phyloP scores from a whole-genome alignment of 2,329 filamentous ascomycete genomes.

The Aureobasidium sp. region DNA sequence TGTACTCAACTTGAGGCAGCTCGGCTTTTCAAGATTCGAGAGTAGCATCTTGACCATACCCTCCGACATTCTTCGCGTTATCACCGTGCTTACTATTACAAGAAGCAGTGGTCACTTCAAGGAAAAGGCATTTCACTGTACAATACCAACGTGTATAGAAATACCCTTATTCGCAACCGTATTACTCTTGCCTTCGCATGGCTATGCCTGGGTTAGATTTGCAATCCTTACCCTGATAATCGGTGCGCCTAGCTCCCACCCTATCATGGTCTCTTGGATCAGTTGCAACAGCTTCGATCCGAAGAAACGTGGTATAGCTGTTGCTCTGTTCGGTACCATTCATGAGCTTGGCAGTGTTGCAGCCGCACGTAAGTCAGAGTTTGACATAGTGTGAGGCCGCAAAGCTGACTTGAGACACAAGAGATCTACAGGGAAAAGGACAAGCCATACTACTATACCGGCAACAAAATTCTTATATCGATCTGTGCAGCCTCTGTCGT shows the following conservation, averaged over 20 bases:
- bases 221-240: not conserved
- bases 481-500: constrained; percentile 45
- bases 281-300: constrained; percentile 46
- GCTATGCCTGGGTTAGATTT: constrained; percentile 47
- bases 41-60: constrained; percentile 18
- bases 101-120: constrained; percentile 51
- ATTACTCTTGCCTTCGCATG: constrained; percentile 43
- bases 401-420: not conserved
- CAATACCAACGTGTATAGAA: constrained; percentile 48
- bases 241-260: constrained; percentile 49
- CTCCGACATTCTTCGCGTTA: constrained; percentile 30
- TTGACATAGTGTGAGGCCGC: no score
- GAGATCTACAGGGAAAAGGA: constrained; percentile 49
- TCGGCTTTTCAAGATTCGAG: constrained; percentile 42
- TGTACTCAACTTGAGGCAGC: constrained; percentile 49
- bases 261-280: constrained; percentile 46
- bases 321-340: constrained; percentile 44
- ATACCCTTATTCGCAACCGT: constrained; percentile 47
- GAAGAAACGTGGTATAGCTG: constrained; percentile 43
- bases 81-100: constrained; percentile 49
- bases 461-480: constrained; percentile 52
- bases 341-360: constrained; percentile 41
- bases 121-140: constrained; percentile 47
- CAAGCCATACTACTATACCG: constrained; percentile 49
- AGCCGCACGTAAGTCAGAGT: constrained; percentile 6